Base-by-base conservation (phyloP, 2,329 filamentous ascomycete species). In the Fusarium tuaranense region DNA sequence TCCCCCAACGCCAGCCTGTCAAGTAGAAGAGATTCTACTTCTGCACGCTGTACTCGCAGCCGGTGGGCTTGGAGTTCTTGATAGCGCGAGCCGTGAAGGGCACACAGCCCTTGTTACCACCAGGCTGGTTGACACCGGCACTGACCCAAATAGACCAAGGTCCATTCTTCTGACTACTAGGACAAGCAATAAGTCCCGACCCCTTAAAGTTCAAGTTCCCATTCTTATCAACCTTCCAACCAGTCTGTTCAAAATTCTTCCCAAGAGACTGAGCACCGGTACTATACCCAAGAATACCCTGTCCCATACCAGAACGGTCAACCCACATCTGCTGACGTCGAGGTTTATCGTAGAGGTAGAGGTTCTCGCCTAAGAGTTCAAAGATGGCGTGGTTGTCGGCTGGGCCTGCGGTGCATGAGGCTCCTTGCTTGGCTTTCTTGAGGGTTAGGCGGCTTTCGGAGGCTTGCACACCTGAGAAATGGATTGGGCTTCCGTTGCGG, bases 261-360 rank as follows among this genome's bases (percentile, higher is more conserved):
- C 85, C 83, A 0, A 81, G 67, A 8, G 59, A 74, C 85, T 75
- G 44, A 75, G 85, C 66, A 48, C 86, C 86, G 5, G 85, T 88
- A 38, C 85, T 85, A 83, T 89, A 92, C 48, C 86, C 85, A 48
- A 91, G 76, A 25, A 83, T 81, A 61, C 90, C 90, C 74, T 88
- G 87, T 73, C 88, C 87, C 88, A 90, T 90, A 77, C 88, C 89
- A 55, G 87, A 89, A 53, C 87, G 86, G 80, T 92, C 89, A 46
- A 86, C 86, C 72, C 78, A 91, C 61, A 88, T 68, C 75, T 87
- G 81, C 82, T 91, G 90, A 4, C 82, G 7, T 16, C 81, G 38
- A 73, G 57, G 60, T 30, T 77, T 73, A 41, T 84, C 69, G 68
- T 84, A 90, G 36, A 92, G 85, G 78, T 80, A 86, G 32, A 90